Evolutionary conservation across 1,284 basidiomycete genomes (phyloP), one percentile per base, ranked within the genome.

Genomic region (Phylloboletellus chloephorus): DNA sequence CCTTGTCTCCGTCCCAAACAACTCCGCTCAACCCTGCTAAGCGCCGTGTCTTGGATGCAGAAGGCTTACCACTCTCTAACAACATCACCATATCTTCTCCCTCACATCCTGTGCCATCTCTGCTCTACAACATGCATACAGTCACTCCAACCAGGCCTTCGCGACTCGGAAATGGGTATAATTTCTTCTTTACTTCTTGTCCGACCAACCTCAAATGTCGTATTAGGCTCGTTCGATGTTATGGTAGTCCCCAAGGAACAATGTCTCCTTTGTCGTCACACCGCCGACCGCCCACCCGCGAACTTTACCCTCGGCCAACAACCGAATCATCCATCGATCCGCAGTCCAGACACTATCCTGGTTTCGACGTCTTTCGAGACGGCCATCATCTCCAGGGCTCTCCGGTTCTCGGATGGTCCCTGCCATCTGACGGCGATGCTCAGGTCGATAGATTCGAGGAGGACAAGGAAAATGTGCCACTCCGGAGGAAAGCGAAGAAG

Each of bases 271-370:
- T 52, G 16, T 45, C 56, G 24, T 39, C 52, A 16, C 49, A 48
- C 26, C 49, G 38, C 19, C 49, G 44, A 28, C 52, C 54, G 32
- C 41, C 48, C n/a, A 35, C 43, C 31, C 43, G 54, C 50, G 33
- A 57, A 55, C 16, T 43, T 61, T 37, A 53, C 71, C 39, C 40
- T 8, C 44, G 39, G 12, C 36, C 41, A 7, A 65, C 70, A 71
- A 43, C 68, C 67, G 41, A 59, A 12, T 65, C 67, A 12, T 66
- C 65, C 16, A 59, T 65, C 30, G 72, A 82, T 53, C 72, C 72
- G 6, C 68, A 73, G 35, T 84, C 82, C 8, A 65, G 71, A 24
- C 85, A 87, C 53, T 84, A 83, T 56, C 84, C 84, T 7, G 83
- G 84, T 12, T 88, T 88, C 52, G 63, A 68, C 39, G 69, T 87